Percentiles rank a stretch among this genome's conserved stretches.
Evolutionary conservation across 1,139 yeast species (phyloP).

Genomic region (Waltiozyma solani): DNA sequence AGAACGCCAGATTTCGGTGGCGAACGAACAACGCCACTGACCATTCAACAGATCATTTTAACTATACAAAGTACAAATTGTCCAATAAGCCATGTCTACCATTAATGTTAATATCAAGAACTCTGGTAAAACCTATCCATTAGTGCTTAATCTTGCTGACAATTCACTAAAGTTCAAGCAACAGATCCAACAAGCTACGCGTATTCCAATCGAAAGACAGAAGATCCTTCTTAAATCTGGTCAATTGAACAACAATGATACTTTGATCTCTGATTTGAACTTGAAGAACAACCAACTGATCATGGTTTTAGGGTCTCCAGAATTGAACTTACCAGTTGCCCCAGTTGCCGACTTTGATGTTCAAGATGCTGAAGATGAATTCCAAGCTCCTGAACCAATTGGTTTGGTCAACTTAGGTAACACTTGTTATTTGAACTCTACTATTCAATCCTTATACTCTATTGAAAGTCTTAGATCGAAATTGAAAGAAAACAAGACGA

Average conservation of each 20-base stretch:
- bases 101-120: slow-evolving; percentile 46
- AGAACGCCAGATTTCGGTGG: no score
- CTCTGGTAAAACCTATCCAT: slow-evolving; percentile 73
- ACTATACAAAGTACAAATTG: no score
- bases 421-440: slow-evolving; percentile 89
- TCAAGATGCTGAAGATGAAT: slow-evolving; percentile 59
- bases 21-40: no score
- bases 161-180: slow-evolving; percentile 64
- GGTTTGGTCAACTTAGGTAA: slow-evolving; percentile 88
- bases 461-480: slow-evolving; percentile 22
- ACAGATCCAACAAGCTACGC: slow-evolving; percentile 63
- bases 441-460: slow-evolving; percentile 69
- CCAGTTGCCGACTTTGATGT: slow-evolving; percentile 34
- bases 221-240: slow-evolving; percentile 87
- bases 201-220: slow-evolving; percentile 81
- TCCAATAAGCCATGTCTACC: slow-evolving; percentile 3
- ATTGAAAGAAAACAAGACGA: slow-evolving; percentile 11
- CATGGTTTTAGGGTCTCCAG: slow-evolving; percentile 92
- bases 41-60: no score
- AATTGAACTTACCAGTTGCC: slow-evolving; percentile 48
- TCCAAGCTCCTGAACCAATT: slow-evolving; percentile 46
- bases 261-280: slow-evolving; percentile 36
- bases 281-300: slow-evolving; percentile 59
- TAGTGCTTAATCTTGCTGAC: slow-evolving; percentile 45
- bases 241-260: slow-evolving; percentile 59